These are phyloP conservation scores for Verticillium alfalfae DNA, from an alignment of 2,329 filamentous ascomycete genomes.

Conservation along the genomic window DNA sequence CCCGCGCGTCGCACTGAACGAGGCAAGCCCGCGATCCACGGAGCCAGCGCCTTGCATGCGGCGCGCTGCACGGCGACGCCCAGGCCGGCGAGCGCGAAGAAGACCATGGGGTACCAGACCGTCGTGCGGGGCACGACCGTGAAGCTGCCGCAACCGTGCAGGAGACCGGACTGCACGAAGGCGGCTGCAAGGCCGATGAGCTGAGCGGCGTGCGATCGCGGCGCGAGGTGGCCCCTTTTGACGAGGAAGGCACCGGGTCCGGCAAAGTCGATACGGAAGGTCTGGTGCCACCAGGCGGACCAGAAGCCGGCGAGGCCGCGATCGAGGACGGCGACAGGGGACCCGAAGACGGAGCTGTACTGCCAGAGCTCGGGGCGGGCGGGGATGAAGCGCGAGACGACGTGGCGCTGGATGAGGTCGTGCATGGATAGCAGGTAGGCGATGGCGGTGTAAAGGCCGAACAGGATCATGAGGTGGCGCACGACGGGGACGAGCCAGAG, in stretches of 20 bases:
- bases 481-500: constrained; percentile 43
- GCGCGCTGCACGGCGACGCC: constrained; percentile 58
- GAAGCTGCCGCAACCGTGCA: constrained; percentile 68
- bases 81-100: constrained; percentile 66
- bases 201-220: constrained; percentile 22
- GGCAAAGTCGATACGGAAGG: constrained; percentile 69
- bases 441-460: constrained; percentile 53
- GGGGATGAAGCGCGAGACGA: constrained; percentile 47
- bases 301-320: constrained; percentile 75
- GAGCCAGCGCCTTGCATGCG: constrained; percentile 26
- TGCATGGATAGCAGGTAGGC: constrained; percentile 53
- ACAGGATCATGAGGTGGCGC: constrained; percentile 50
- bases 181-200: constrained; percentile 38
- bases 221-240: constrained; percentile 28
- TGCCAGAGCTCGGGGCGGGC: constrained; percentile 45
- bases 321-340: constrained; percentile 50
- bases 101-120: constrained; percentile 52
- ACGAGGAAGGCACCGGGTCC: constrained; percentile 49
- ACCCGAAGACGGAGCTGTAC: constrained; percentile 51
- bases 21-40: constrained; percentile 32
- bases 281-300: constrained; percentile 88
- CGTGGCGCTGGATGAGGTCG: constrained; percentile 49
- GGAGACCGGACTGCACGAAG: constrained; percentile 59
- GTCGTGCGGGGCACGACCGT: constrained; percentile 51
- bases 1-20: constrained; percentile 37